Percentiles rank a stretch among this genome's conserved stretches.
Evolutionary conservation across 2,329 filamentous ascomycete species (phyloP).

Genomic region (Cercospora sesami): DNA sequence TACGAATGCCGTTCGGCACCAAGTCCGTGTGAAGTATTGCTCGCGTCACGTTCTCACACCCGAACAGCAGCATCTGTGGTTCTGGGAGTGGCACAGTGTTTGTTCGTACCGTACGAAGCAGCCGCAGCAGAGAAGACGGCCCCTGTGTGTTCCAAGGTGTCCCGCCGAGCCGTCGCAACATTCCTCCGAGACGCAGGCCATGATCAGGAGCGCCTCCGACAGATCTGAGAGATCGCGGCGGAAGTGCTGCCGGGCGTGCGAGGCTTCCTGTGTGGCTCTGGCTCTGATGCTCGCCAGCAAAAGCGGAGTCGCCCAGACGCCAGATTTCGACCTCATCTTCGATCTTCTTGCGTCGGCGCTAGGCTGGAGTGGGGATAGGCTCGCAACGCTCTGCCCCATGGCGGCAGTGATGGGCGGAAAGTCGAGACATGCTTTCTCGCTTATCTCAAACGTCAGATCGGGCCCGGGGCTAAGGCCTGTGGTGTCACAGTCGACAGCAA

Average conservation of each 20-base stretch:
- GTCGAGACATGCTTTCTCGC: constrained; percentile 7
- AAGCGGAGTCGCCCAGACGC: background rate
- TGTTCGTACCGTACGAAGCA: background rate
- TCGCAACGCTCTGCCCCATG: background rate
- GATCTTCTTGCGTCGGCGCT: background rate
- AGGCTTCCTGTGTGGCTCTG: background rate
- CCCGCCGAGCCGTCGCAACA: background rate
- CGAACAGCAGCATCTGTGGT: background rate
- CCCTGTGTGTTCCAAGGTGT: background rate
- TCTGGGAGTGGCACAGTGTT: background rate
- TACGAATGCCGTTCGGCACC: background rate
- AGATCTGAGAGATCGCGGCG: background rate
- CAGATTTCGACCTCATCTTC: constrained; percentile 9
- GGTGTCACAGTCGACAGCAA: background rate
- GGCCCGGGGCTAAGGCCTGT: background rate
- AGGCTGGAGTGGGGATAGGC: background rate
- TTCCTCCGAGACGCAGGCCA: background rate
- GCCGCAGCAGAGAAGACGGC: background rate
- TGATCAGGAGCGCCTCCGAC: background rate
- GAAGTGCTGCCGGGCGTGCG: background rate
- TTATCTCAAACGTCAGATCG: constrained; percentile 12
- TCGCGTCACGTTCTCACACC: background rate
- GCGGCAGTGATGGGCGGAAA: constrained; percentile 5
- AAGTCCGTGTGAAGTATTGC: background rate
- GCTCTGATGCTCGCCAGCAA: background rate